Evolutionary conservation across 441 rosid genomes (phyloP).

Genomic region (Cnidoscolus chayamansa): DNA sequence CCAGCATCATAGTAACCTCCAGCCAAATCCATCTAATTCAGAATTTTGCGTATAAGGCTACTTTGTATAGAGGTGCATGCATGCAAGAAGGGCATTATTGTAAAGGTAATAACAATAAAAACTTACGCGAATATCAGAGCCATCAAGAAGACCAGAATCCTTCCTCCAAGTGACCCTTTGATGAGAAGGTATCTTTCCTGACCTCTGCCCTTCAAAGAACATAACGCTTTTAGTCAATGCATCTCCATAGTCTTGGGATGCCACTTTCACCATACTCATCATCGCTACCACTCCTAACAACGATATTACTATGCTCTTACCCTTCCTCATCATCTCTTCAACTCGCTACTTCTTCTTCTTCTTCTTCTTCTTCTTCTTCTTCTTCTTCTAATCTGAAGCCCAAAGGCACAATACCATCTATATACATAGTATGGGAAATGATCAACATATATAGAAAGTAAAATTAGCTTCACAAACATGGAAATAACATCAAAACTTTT

Average conservation of each 20-base stretch:
- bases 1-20: constrained; percentile 92
- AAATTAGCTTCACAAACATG: too few relatives aligned
- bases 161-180: constrained; percentile 64
- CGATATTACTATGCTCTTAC: background rate
- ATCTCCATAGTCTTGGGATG: constrained; percentile 50
- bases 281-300: constrained; percentile 9
- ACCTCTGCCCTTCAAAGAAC: constrained; percentile 87
- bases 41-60: too few relatives aligned
- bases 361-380: too few relatives aligned
- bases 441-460: too few relatives aligned
- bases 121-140: constrained; percentile 44
- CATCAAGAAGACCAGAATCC: constrained; percentile 68
- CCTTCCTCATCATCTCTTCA: constrained; percentile 1
- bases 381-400: too few relatives aligned
- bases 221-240: constrained; percentile 71
- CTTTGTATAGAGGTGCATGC: too few relatives aligned
- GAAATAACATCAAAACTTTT: too few relatives aligned
- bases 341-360: too few relatives aligned
- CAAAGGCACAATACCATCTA: too few relatives aligned
- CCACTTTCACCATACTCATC: constrained; percentile 7
- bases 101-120: background rate
- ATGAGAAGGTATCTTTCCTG: constrained; percentile 61
- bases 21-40: constrained; percentile 49
- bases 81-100: too few relatives aligned
- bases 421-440: too few relatives aligned